Evolutionary conservation across 2,329 filamentous ascomycete genomes (phyloP), one percentile per base, ranked within the genome.

Genomic region (Phialophora verrucosa): DNA sequence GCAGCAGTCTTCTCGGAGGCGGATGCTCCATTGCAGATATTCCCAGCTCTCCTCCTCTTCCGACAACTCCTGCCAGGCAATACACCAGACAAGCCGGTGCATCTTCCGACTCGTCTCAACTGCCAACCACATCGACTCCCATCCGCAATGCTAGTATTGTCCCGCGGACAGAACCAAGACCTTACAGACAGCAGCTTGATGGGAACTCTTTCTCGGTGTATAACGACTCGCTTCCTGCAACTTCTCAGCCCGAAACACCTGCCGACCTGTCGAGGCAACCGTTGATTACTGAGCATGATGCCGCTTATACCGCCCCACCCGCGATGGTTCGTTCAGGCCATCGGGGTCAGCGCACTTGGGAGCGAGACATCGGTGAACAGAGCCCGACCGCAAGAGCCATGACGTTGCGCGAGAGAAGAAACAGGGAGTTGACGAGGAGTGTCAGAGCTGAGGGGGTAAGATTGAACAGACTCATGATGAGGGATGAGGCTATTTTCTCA

Each of bases 231-330:
- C 50, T 72, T 35, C 67, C 70, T 29, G 60, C 65, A 10, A 35
- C 35, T 20, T 57, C 60, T 25, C 72, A 73, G 38, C 72, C 72
- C 20, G 71, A 71, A 49, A 73, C 71, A n/a, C 72, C 72, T 17
- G 70, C 69, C 4, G 71, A 73, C 51, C 66, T 72, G 17, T 56
- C 62, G 17, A 62, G 69, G 56, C 38, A 62, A 23, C 68, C 32
- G 2, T 57, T 65, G 14, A 47, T 71, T 47, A 70, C 66, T 4
- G 69, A 69, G 44, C 59, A 66, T 51, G 64, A 68, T 25, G 70
- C 67, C 14, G 69, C 71, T 6, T 73, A 73, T 51, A 72, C 72
- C 5, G 70, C 70, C 3, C 68, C 71, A 4, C 71, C 69, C 4
- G 70, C 71, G 11, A 68, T 69, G 63, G n/a, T 68, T 29, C 65